Conservation (phyloP, 345 rosid species). For the Isatis tinctoria region DNA sequence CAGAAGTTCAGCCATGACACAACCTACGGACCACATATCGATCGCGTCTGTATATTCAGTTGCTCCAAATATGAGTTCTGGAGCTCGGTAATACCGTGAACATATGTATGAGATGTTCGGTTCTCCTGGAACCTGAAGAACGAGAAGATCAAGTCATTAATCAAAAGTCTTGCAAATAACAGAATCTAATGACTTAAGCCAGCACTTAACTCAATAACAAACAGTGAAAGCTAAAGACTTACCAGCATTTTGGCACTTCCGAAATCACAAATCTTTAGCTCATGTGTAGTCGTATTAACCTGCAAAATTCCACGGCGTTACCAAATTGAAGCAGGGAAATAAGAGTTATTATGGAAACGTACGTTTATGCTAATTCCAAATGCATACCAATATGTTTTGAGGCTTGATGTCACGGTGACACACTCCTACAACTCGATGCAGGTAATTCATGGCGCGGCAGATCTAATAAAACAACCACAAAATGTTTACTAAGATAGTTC, state of each 20-base stretch:
- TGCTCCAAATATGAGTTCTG: slow-evolving; percentile 92
- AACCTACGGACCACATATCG: slow-evolving; percentile 94
- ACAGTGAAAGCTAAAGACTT: slow-evolving; percentile 9
- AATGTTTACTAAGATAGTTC: neutral
- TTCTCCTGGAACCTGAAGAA: slow-evolving; percentile 76
- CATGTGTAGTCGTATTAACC: slow-evolving; percentile 82
- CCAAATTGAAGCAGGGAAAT: neutral
- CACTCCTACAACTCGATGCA: slow-evolving; percentile 73
- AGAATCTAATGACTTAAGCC: neutral
- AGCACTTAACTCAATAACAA: neutral
- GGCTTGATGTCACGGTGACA: slow-evolving; percentile 97
- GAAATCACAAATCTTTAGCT: slow-evolving; percentile 84
- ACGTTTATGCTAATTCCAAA: neutral
- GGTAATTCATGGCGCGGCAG: slow-evolving; percentile 78
- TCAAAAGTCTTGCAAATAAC: neutral
- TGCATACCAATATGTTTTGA: slow-evolving; percentile 76
- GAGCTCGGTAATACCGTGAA: slow-evolving; percentile 94
- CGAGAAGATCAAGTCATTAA: neutral
- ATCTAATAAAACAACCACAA: slow-evolving; percentile 41
- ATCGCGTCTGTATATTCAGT: slow-evolving; percentile 78
- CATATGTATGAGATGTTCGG: slow-evolving; percentile 90
- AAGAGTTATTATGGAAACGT: neutral
- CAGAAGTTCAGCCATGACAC: slow-evolving; percentile 87
- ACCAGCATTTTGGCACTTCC: slow-evolving; percentile 98
- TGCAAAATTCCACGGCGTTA: slow-evolving; percentile 25